Conservation (phyloP, 129 eudicot species). For the Escallonia herrerae region DNA sequence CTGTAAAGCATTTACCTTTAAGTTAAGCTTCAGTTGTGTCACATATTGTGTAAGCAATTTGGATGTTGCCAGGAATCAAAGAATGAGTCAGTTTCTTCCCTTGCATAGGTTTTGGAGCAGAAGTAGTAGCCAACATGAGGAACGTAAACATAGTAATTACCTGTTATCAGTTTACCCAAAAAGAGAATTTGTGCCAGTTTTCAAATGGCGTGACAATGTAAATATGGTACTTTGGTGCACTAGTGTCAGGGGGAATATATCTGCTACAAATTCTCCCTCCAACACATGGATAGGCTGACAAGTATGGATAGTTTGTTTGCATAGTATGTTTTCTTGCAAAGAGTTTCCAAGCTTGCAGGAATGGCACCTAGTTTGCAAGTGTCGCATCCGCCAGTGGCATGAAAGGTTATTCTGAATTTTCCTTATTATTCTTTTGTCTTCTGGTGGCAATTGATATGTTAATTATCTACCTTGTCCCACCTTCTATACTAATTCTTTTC, state of each 20-base stretch:
- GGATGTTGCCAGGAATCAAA: too few relatives aligned
- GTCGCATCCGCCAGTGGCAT: slow-evolving; percentile 9
- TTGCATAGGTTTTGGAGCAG: too few relatives aligned
- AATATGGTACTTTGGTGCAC: background rate
- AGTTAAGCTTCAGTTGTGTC: too few relatives aligned
- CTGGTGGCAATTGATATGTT: background rate
- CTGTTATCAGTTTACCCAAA: background rate
- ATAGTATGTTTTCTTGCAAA: slow-evolving; percentile 19
- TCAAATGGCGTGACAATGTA: background rate
- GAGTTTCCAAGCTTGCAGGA: slow-evolving; percentile 39
- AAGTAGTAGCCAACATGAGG: too few relatives aligned
- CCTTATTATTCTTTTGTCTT: background rate
- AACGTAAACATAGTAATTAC: background rate
- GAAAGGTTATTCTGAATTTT: slow-evolving; percentile 18
- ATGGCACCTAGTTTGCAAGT: slow-evolving; percentile 8
- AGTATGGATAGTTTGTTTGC: slow-evolving; percentile 15
- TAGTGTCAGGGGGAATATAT: slow-evolving; percentile 3
- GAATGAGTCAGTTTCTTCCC: too few relatives aligned
- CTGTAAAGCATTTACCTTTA: too few relatives aligned
- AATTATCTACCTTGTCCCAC: slow-evolving; percentile 5
- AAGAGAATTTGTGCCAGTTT: background rate
- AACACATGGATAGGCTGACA: slow-evolving; percentile 16
- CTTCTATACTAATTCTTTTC: background rate
- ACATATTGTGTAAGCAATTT: too few relatives aligned
- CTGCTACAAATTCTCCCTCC: slow-evolving; percentile 7